phyloP scores from a whole-genome alignment of 2,329 filamentous ascomycete species.

The Bipolaris gigantea region DNA sequence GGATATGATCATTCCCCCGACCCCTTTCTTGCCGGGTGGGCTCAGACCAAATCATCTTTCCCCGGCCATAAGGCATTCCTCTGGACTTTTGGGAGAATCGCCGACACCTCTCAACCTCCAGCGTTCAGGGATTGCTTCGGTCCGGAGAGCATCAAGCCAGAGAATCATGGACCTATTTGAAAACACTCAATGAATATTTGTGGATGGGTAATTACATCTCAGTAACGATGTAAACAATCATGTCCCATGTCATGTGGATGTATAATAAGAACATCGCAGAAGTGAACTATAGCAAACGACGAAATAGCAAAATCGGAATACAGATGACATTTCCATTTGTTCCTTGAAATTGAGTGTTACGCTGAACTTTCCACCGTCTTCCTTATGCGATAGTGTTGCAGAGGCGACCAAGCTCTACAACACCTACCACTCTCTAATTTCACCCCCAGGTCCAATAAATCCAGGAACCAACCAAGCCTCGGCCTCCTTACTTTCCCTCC shows the following conservation, averaged over 20 bases:
- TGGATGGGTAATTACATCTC: no score
- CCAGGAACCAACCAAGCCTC: constrained; percentile 67
- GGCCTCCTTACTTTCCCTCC: constrained; percentile 60
- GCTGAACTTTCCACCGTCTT: background rate
- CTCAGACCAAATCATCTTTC: background rate
- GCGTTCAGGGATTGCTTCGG: background rate
- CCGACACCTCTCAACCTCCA: background rate
- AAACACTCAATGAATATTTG: no score
- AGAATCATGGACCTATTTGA: background rate
- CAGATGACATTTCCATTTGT: no score
- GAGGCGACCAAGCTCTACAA: background rate
- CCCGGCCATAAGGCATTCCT: background rate
- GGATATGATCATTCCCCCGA: constrained; percentile 4
- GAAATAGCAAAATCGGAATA: no score
- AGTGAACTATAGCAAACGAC: no score
- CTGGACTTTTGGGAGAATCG: constrained; percentile 9
- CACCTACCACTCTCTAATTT: constrained; percentile 66
- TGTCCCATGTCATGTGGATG: no score
- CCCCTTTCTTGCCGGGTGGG: background rate
- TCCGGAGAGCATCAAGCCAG: background rate
- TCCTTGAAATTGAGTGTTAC: background rate
- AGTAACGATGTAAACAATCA: no score
- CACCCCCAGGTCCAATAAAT: constrained; percentile 68
- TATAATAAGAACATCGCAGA: no score
- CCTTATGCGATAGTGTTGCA: background rate